A percentile compares a stretch with the other conserved stretches of the same genome.
phyloP scores from a whole-genome alignment of 345 rosid species.

The Dimocarpus longan region DNA sequence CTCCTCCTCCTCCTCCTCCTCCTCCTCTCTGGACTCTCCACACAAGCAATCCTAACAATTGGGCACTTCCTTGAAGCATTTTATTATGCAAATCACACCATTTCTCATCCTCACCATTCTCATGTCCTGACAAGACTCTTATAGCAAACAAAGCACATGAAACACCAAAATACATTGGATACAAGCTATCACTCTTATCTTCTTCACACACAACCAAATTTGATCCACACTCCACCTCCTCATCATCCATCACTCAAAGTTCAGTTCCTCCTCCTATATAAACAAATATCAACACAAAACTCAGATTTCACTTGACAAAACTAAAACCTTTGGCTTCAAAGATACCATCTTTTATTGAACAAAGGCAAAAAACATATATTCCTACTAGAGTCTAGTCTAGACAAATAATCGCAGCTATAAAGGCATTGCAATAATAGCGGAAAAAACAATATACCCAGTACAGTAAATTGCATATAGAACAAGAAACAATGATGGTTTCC shows the following conservation, averaged over 20 bases:
- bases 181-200: slow-evolving; percentile 44
- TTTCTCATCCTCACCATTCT: slow-evolving; percentile 42
- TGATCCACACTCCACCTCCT: slow-evolving; percentile 30
- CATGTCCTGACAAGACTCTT: slow-evolving; percentile 41
- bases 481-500: background rate
- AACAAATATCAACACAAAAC: slow-evolving; percentile 24
- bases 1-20: slow-evolving; percentile 5
- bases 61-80: slow-evolving; percentile 67
- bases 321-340: background rate
- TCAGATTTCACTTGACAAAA: slow-evolving; percentile 7
- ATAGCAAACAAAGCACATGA: slow-evolving; percentile 70
- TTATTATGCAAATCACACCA: slow-evolving; percentile 54
- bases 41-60: slow-evolving; percentile 66
- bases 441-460: slow-evolving; percentile 13
- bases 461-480: background rate
- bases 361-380: background rate
- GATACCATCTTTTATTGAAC: background rate
- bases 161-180: slow-evolving; percentile 63
- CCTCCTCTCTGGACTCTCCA: slow-evolving; percentile 63
- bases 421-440: slow-evolving; percentile 38
- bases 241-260: slow-evolving; percentile 45
- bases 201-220: slow-evolving; percentile 31
- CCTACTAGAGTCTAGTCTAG: background rate
- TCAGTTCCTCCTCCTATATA: slow-evolving; percentile 29
- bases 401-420: slow-evolving; percentile 7